These are phyloP conservation scores for Aspergillus calidoustus DNA, from an alignment of 2,329 filamentous ascomycete genomes.

Conservation along the genomic window DNA sequence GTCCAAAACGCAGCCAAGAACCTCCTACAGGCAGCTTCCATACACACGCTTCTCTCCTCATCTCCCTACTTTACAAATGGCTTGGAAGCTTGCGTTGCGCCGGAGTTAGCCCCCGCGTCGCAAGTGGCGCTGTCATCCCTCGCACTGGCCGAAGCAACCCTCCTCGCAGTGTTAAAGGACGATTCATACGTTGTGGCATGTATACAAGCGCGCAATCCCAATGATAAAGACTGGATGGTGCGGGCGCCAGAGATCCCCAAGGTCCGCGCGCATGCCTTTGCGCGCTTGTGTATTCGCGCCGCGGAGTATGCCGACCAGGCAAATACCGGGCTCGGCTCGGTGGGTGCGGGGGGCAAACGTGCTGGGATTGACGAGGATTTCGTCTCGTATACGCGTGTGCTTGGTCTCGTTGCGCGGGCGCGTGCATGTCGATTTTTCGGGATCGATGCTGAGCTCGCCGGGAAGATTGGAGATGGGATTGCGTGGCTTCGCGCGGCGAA, in stretches of 20 bases:
- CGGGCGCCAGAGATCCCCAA: conserved; percentile 85
- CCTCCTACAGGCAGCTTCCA: conserved; percentile 76
- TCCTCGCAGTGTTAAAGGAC: conserved; percentile 89
- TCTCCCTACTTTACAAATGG: conserved; percentile 52
- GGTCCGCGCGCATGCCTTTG: conserved; percentile 85
- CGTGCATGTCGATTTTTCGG: conserved; percentile 90
- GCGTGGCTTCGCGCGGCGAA: conserved; percentile 83
- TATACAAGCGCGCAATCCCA: conserved; percentile 78
- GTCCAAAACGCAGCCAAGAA: conserved; percentile 76
- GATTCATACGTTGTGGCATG: conserved; percentile 88
- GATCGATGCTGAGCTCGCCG: conserved; percentile 82
- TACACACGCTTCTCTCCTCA: conserved; percentile 73
- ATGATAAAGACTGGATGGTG: conserved; percentile 96
- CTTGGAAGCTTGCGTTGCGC: conserved; percentile 26
- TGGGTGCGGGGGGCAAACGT: conserved; percentile 32
- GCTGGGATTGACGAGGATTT: conserved; percentile 65
- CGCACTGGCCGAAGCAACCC: conserved; percentile 82
- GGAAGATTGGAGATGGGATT: conserved; percentile 81
- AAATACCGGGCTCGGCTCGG: conserved; percentile 53
- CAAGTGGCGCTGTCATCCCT: conserved; percentile 57
- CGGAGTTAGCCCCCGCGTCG: conserved; percentile 53
- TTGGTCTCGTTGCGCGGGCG: conserved; percentile 75
- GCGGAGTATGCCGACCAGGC: conserved; percentile 85
- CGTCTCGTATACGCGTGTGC: conserved; percentile 73
- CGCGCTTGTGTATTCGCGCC: conserved; percentile 82